Conservation (phyloP, 2,329 filamentous ascomycete species). For the Bimuria novae-zelandiae region DNA sequence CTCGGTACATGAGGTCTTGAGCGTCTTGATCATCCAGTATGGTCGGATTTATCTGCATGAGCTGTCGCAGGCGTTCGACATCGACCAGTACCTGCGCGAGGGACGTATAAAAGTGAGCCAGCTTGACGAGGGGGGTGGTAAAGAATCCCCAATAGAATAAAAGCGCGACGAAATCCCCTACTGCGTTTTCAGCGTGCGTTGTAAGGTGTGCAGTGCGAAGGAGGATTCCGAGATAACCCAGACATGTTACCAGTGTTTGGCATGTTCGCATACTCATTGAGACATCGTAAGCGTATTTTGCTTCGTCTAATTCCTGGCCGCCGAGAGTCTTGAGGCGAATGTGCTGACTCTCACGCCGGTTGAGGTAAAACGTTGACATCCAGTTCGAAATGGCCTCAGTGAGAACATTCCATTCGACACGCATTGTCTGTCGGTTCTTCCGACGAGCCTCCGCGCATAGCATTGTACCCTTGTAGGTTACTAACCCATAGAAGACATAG, state of each 20-base stretch:
- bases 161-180: conserved; percentile 15
- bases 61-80: conserved; percentile 60
- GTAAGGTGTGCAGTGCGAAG: conserved; percentile 12
- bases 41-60: conserved; percentile 59
- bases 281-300: conserved; percentile 3
- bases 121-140: conserved; percentile 49
- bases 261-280: background rate
- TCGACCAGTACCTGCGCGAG: conserved; percentile 60
- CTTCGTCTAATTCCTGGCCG: background rate
- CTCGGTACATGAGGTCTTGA: conserved; percentile 44
- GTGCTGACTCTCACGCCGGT: conserved; percentile 57
- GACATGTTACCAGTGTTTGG: conserved; percentile 5
- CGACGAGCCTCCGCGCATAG: background rate
- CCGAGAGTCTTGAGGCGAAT: conserved; percentile 46
- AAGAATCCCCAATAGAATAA: conserved; percentile 25
- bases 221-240: conserved; percentile 12
- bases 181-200: background rate
- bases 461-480: conserved; percentile 1
- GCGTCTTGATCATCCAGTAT: conserved; percentile 48
- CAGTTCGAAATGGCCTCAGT: conserved; percentile 61
- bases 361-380: conserved; percentile 61
- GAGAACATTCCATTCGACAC: conserved; percentile 46
- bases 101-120: conserved; percentile 51
- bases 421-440: conserved; percentile 1
- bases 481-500: conserved; percentile 3